Conservation (phyloP, 1,284 basidiomycete species). For the Ceratobasidium theobromae region DNA sequence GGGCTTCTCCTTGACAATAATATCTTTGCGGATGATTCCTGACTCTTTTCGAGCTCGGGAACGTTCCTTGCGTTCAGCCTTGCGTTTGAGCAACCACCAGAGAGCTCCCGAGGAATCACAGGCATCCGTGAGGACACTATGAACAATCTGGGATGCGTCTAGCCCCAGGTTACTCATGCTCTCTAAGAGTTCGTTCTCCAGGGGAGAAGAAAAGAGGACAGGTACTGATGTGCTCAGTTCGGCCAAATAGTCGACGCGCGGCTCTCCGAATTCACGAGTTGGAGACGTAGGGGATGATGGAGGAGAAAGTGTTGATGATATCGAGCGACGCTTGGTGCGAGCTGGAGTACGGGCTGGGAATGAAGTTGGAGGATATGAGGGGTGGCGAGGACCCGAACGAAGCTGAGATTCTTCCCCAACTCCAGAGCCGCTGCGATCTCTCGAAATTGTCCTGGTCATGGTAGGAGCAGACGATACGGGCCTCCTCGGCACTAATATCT, state of each 20-base stretch:
- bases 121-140: conserved; percentile 88
- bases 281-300: conserved; percentile 41
- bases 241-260: conserved; percentile 60
- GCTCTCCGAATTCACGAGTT: conserved; percentile 34
- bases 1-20: conserved; percentile 38
- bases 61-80: conserved; percentile 63
- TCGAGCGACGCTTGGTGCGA: conserved; percentile 90
- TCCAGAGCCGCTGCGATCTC: neutral
- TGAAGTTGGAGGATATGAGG: conserved; percentile 30
- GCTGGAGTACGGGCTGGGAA: conserved; percentile 83
- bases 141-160: conserved; percentile 92
- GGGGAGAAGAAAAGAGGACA: conserved; percentile 79
- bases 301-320: conserved; percentile 69
- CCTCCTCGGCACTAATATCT: conserved; percentile 24
- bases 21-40: conserved; percentile 41
- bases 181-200: conserved; percentile 81
- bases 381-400: conserved; percentile 9
- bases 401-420: conserved; percentile 17
- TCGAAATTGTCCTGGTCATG: neutral
- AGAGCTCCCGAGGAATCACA: conserved; percentile 89
- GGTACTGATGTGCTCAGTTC: conserved; percentile 71
- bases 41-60: conserved; percentile 49
- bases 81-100: conserved; percentile 95
- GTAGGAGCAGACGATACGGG: neutral
- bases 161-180: conserved; percentile 77